A percentile compares a stretch with the other conserved stretches of the same genome.
Conservation (phyloP, 768 basidiomycete genomes). For the Termitomyces eurrhizus region DNA sequence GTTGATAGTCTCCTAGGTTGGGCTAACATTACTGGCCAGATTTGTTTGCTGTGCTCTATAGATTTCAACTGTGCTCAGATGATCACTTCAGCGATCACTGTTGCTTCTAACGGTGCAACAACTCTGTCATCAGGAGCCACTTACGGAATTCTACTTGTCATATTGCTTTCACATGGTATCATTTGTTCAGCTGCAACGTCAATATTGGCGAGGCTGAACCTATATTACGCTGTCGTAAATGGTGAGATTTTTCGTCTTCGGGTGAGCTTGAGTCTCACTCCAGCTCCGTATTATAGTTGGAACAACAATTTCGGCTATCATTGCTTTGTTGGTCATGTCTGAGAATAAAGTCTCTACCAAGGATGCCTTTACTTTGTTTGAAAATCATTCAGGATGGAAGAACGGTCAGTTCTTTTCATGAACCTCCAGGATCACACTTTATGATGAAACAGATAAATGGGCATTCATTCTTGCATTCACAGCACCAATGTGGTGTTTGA, state of each 20-base stretch:
- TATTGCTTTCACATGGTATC: conserved; percentile 62
- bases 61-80: conserved; percentile 78
- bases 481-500: conserved; percentile 76
- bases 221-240: conserved; percentile 67
- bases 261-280: not conserved
- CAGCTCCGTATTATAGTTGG: not conserved
- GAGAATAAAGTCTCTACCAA: not conserved
- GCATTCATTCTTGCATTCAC: conserved; percentile 72
- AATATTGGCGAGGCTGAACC: conserved; percentile 61
- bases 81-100: conserved; percentile 69
- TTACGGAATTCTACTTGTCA: conserved; percentile 62
- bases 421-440: not conserved
- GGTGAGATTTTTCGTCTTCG: conserved; percentile 30
- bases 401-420: not conserved
- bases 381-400: conserved; percentile 3
- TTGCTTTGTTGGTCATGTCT: not conserved
- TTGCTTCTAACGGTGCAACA: conserved; percentile 49
- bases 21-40: conserved; percentile 70
- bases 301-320: not conserved
- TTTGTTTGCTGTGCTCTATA: conserved; percentile 66
- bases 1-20: conserved; percentile 34
- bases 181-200: conserved; percentile 70
- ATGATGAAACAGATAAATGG: conserved; percentile 52
- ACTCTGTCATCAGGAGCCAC: conserved; percentile 57
- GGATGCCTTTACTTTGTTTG: conserved; percentile 2